Evolutionary conservation across 208 protist genomes (phyloP), one percentile per base, ranked within the genome.

Genomic region (Leishmania braziliensis): DNA sequence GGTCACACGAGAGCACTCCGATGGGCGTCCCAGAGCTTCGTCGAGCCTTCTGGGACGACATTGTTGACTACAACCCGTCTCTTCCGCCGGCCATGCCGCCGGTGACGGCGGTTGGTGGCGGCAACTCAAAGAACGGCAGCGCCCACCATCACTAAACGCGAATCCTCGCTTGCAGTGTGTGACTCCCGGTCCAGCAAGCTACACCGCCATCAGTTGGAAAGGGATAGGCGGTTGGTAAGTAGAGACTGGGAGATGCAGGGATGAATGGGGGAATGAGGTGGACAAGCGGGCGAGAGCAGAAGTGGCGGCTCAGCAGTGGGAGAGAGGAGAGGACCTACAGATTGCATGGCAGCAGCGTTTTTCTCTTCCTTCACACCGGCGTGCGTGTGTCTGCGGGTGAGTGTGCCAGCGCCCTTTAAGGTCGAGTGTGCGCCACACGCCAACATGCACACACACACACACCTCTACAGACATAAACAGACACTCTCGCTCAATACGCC

Each of bases 1-100:
- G 95, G 93, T 82, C 87, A 29, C 95, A 97, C 84, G 95, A 97
- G 84, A 81, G 84, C 36, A 76, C 85, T 43, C 82, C 86, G 69
- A 96, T 98, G 93, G 85, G 82, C 63, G 89, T 86, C 39, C n/a
- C 80, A 20, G 87, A 91, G 62, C 90, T 98, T 68, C 89, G 95
- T 43, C 83, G 84, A 2, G 95, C 93, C 16, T 98, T 98, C 83
- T 98, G 95, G 95, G 89, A 92, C 73, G 93, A 97, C n/a, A 96
- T 98, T 70, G 86, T 85, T 18, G 85, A 89, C 60, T 98, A 90
- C 89, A 96, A 97, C 79, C 92, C 93, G 3, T 77, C 91, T 18
- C 80, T 97, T 56, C 51, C 63, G 50, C 51, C 66, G 8, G 80
- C 29, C 56, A 80, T 58, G 33, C 50, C 75, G 14, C 26, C 78